Evolutionary conservation across 345 rosid genomes (phyloP), one percentile per base, ranked within the genome.

Genomic region (Schrenkiella parvula): DNA sequence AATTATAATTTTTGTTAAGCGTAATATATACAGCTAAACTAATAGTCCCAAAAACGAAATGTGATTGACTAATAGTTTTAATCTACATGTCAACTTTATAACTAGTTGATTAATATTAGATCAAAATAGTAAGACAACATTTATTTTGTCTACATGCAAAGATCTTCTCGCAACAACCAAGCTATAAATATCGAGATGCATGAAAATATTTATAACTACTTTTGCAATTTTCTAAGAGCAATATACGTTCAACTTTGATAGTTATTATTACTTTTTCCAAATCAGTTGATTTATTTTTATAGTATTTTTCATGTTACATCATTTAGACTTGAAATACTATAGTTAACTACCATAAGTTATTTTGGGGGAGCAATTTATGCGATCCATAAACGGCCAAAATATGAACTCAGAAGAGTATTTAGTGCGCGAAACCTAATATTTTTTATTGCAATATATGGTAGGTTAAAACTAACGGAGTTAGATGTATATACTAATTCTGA

Each of bases 141-240:
- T 8, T 65, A 13, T 22, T 19, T 25, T 18, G 26, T n/a, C 10
- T 31, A 15, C 65, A 70, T 35, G 41, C 29, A 47, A 59, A 70
- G 74, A 70, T 70, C 28, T 59, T 70, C 22, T 50, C 13, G 14
- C 60, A 71, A 60, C 60, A 28, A 70, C 67, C 31, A 23, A n/a
- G 38, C 39, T 31, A 5, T 50, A 4, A 50, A 18, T 48, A 26
- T 10, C 18, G 18, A 34, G 21, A 57, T 59, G 50, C 42, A 34
- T 71, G n/a, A 18, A 32, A 68, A 21, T 15, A 52, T 6, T 25
- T 38, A n/a, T 25, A 12, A 52, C 19, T 9, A 37, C 17, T 25
- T 14, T 53, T 42, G 43, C 32, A 46, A 31, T 11, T 21, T 31
- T 21, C 3, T 43, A 9, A 32, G 6, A 69, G 6, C 6, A 31